These are phyloP conservation scores for Xylariales sp. DNA, from an alignment of 2,329 filamentous ascomycete species.

Conservation along the genomic window DNA sequence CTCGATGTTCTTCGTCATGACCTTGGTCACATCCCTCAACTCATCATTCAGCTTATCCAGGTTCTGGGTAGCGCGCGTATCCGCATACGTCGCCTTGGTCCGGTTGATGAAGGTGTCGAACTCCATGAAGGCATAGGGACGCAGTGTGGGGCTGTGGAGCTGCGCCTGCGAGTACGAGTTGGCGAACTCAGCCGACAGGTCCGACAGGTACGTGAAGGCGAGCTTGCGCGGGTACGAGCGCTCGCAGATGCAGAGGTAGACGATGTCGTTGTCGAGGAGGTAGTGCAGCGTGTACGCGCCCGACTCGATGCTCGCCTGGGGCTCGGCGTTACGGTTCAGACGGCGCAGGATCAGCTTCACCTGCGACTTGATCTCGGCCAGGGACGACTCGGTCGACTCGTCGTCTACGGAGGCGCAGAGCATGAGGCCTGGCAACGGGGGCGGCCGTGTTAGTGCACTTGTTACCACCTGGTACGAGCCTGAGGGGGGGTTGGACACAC, in stretches of 20 bases:
- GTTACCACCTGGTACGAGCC: neutral
- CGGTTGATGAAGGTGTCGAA: constrained; percentile 96
- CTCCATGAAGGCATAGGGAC: constrained; percentile 94
- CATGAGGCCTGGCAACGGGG: constrained; percentile 66
- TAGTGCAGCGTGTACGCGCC: constrained; percentile 83
- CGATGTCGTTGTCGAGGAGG: constrained; percentile 74
- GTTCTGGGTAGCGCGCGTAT: constrained; percentile 85
- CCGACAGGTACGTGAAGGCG: constrained; percentile 94
- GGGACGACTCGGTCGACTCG: constrained; percentile 70
- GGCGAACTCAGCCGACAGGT: constrained; percentile 86
- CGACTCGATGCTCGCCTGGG: constrained; percentile 88
- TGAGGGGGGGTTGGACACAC: constrained; percentile 38
- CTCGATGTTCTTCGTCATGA: constrained; percentile 99
- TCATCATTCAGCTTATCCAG: constrained; percentile 95
- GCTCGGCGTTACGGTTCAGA: constrained; percentile 81
- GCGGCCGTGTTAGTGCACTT: constrained; percentile 15
- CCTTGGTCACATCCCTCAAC: constrained; percentile 93
- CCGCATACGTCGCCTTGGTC: constrained; percentile 90
- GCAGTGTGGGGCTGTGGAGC: constrained; percentile 68
- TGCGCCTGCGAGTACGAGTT: constrained; percentile 73
- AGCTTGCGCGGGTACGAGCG: constrained; percentile 94
- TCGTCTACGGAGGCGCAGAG: constrained; percentile 94
- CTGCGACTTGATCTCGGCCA: constrained; percentile 85
- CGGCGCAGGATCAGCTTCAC: constrained; percentile 86
- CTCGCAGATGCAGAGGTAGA: constrained; percentile 93